Evolutionary conservation across 2,329 filamentous ascomycete species (phyloP), one percentile per base, ranked within the genome.

Genomic region (Alternaria sp.): DNA sequence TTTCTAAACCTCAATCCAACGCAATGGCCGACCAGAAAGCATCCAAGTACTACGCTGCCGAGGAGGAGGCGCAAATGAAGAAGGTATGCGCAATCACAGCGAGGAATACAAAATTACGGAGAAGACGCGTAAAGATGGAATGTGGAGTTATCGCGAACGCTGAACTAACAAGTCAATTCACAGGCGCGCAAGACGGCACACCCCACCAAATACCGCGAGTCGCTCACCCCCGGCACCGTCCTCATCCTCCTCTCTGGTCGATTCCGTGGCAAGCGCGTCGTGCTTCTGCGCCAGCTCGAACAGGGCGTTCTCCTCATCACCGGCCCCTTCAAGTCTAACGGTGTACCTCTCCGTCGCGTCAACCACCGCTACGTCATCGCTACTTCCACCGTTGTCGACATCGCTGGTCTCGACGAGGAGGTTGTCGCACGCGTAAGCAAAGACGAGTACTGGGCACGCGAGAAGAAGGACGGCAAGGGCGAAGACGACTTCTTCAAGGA

Each of bases 401-500:
- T 99, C 77, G 84, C 87, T 69, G 92, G 92, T 77, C 84, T 98
- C 75, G 94, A 98, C 83, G 73, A 79, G 62, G 80, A 83, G 75
- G 82, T 84, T 54, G 79, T 91, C 76, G 90, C 91, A 81, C 97
- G 97, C 88, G 89, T 96, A 73, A 85, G 88, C 69, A 78, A 78
- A 64, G 84, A 89, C 83, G 93, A 92, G 84, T 99, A 99, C 91
- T 99, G 98, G 88, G 90, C 91, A 78, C 89, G 90, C 78, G 95
- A 98, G 84, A 97, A 97, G 89, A 86, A 84, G 77, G 90, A 94
- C 84, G 92, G 97, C 89, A 91, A 92, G 79, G 89, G 90, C 77
- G 94, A 98, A 88, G 94, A 97, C 81, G 92, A 93, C 79, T 98
- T 99, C 88, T 97, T 98, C 89, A 93, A 95, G 89, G 93, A 97